These are phyloP conservation scores for Talaromyces proteolyticus DNA, from an alignment of 495 filamentous ascomycete species.

Conservation along the genomic window DNA sequence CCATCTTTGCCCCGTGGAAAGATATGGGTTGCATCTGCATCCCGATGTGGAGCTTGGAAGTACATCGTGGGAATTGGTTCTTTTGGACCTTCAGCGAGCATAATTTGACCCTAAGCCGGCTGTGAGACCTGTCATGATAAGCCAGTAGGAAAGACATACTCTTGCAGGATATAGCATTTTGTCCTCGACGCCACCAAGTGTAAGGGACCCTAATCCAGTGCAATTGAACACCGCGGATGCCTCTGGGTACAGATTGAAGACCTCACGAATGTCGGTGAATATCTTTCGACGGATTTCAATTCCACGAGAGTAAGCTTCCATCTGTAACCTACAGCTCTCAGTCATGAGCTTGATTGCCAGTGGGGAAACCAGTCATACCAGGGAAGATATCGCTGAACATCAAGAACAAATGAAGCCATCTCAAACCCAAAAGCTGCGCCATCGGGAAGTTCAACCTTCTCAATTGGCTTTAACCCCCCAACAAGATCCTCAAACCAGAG, in stretches of 20 bases:
- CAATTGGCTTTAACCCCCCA: constrained; percentile 1
- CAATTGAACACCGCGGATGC: constrained; percentile 12
- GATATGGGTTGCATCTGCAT: constrained; percentile 3
- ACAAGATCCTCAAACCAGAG: constrained; percentile 5
- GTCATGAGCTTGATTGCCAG: constrained; percentile 2
- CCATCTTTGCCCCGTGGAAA: constrained; percentile 4
- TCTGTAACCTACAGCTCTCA: constrained; percentile 1
- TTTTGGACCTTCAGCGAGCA: constrained; percentile 9
- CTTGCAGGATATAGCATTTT: constrained; percentile 2
- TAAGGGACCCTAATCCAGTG: constrained; percentile 8
- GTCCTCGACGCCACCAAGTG: constrained; percentile 13
- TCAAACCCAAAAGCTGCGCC: constrained; percentile 3
- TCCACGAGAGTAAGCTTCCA: background rate
- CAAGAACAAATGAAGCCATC: constrained; percentile 2
- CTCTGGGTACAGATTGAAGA: background rate
- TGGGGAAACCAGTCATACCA: constrained; percentile 4
- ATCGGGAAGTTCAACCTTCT: background rate
- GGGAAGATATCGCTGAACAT: constrained; percentile 6
- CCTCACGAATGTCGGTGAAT: constrained; percentile 1
- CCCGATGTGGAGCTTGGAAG: constrained; percentile 2
- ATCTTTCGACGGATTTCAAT: constrained; percentile 4
- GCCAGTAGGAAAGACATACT: constrained; percentile 1
- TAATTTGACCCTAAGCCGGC: constrained; percentile 10
- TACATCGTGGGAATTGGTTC: constrained; percentile 5
- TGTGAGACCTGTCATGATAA: constrained; percentile 1